Percentiles rank a stretch among this genome's conserved stretches.
These are phyloP conservation scores for Choanephora cucurbitarum DNA, from an alignment of 371 early-diverging fungal species.

Conservation along the genomic window DNA sequence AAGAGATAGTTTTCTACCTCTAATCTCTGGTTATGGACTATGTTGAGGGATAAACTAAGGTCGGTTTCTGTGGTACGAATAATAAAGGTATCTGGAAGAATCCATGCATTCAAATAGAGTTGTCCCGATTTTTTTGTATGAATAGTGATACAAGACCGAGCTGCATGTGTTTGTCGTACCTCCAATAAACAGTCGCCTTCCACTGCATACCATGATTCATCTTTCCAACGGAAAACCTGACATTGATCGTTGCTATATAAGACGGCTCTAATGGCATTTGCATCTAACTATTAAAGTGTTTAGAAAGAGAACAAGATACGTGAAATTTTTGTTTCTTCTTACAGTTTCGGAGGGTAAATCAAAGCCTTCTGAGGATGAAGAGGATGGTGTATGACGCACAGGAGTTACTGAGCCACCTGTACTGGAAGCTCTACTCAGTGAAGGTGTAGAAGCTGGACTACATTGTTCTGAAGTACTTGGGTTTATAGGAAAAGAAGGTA, in stretches of 20 bases:
- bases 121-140: constrained; percentile 33
- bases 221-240: constrained; percentile 50
- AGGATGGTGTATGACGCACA: constrained; percentile 3
- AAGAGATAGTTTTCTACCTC: constrained; percentile 37
- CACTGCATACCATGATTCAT: constrained; percentile 49
- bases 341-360: constrained; percentile 22
- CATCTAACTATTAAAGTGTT: too few relatives aligned
- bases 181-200: constrained; percentile 39
- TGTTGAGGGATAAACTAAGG: constrained; percentile 35
- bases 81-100: constrained; percentile 32
- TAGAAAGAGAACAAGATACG: neutral
- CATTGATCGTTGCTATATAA: constrained; percentile 29
- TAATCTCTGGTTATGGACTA: constrained; percentile 19
- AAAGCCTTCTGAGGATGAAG: constrained; percentile 16
- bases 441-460: constrained; percentile 18
- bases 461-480: constrained; percentile 15
- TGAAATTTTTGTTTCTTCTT: neutral
- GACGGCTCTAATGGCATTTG: constrained; percentile 31
- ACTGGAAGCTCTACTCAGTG: constrained; percentile 22
- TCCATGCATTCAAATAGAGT: constrained; percentile 48
- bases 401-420: constrained; percentile 16
- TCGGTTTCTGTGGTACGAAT: constrained; percentile 37
- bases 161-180: constrained; percentile 41
- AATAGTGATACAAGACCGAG: constrained; percentile 41
- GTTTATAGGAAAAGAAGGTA: constrained; percentile 13